Evolutionary conservation across 257 asterid genomes (phyloP).

Genomic region (Rauvolfia tetraphylla): DNA sequence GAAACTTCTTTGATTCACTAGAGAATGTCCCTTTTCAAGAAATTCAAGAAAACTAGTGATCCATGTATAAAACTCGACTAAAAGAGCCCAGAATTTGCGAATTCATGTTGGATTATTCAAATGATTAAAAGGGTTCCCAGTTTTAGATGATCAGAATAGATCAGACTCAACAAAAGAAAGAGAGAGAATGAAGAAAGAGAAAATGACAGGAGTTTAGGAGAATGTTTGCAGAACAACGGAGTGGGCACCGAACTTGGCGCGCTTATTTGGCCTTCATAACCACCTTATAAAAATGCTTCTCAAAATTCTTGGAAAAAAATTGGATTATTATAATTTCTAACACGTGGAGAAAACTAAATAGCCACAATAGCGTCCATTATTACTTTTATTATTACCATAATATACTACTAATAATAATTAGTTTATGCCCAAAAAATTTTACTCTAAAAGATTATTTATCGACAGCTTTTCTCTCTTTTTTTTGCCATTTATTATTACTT

Average conservation of each 20-base stretch:
- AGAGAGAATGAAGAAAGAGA: constrained; percentile 25
- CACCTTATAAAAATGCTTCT: constrained; percentile 24
- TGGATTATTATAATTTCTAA: background rate
- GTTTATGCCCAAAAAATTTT: too few relatives aligned
- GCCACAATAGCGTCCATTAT: too few relatives aligned
- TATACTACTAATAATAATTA: too few relatives aligned
- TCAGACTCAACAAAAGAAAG: constrained; percentile 15
- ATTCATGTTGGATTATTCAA: constrained; percentile 22
- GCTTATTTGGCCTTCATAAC: constrained; percentile 46
- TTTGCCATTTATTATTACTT: too few relatives aligned
- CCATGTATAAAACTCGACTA: constrained; percentile 20
- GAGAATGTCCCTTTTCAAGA: background rate
- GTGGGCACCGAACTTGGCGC: constrained; percentile 40
- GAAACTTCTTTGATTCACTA: constrained; percentile 13
- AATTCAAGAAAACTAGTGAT: constrained; percentile 21
- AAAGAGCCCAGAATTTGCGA: constrained; percentile 10
- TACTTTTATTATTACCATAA: too few relatives aligned
- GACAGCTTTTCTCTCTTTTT: too few relatives aligned
- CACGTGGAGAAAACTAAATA: background rate
- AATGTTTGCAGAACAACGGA: constrained; percentile 33
- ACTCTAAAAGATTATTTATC: too few relatives aligned
- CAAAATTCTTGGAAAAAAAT: background rate
- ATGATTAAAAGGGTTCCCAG: constrained; percentile 26
- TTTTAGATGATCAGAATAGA: constrained; percentile 26
- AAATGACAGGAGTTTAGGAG: constrained; percentile 34